A percentile compares a stretch with the other conserved stretches of the same genome.
Conservation (phyloP, 441 rosid genomes). For the Populus hybrid region DNA sequence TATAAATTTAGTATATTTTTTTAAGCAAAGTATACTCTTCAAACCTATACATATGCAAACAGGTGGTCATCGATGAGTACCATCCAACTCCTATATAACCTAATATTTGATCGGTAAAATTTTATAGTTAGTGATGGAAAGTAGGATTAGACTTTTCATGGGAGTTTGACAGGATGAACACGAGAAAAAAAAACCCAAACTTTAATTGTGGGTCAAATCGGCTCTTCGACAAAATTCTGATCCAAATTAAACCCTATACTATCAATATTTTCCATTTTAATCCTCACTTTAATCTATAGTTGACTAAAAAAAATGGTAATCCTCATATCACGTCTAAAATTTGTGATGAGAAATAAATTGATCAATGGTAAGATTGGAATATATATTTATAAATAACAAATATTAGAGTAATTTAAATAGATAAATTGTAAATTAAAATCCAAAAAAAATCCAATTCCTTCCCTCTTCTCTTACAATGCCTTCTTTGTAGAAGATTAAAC, state of each 20-base stretch:
- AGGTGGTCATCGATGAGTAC: too few species aligned
- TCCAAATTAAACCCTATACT: too few species aligned
- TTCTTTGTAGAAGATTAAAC: neutral
- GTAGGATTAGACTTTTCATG: neutral
- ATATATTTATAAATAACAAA: too few species aligned
- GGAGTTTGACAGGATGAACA: neutral
- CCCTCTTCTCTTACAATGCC: neutral
- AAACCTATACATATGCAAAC: too few species aligned
- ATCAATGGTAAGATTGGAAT: neutral
- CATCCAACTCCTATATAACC: too few species aligned
- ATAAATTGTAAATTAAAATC: too few species aligned
- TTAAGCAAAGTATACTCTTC: too few species aligned
- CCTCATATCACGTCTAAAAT: neutral
- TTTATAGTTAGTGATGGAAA: neutral
- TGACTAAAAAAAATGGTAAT: neutral
- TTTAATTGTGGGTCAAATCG: neutral
- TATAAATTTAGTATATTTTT: too few species aligned
- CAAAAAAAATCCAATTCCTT: neutral
- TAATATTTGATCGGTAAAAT: too few species aligned
- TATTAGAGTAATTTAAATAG: neutral
- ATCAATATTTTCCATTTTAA: too few species aligned
- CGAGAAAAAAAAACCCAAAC: neutral
- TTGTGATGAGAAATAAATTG: neutral
- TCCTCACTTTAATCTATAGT: neutral
- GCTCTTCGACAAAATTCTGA: too few species aligned